These are phyloP conservation scores for Metarhizium guizhouense DNA, from an alignment of 2,329 filamentous ascomycete species.

Conservation along the genomic window DNA sequence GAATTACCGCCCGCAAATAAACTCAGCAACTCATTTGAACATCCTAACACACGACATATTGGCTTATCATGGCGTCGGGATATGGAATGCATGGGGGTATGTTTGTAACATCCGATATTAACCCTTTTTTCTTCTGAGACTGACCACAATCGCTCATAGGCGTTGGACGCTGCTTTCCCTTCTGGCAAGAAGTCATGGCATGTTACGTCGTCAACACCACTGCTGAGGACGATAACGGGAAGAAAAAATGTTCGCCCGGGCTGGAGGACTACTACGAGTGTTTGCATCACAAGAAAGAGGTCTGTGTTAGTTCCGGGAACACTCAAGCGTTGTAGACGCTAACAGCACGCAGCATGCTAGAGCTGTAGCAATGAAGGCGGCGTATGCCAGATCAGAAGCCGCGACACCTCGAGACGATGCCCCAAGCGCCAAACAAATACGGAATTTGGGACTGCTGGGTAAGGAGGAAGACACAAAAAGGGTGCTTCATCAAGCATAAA, in stretches of 20 bases:
- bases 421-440: conserved; percentile 77
- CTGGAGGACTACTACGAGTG: conserved; percentile 99
- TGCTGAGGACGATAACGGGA: conserved; percentile 67
- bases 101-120: conserved; percentile 19
- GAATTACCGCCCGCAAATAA: background rate
- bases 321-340: conserved; percentile 9
- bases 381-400: conserved; percentile 73
- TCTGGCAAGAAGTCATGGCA: conserved; percentile 98
- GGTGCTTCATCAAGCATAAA: conserved; percentile 30
- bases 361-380: conserved; percentile 68
- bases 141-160: conserved; percentile 30
- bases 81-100: conserved; percentile 73
- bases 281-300: conserved; percentile 98
- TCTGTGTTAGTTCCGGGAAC: conserved; percentile 31
- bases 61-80: conserved; percentile 63
- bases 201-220: conserved; percentile 95
- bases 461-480: conserved; percentile 73
- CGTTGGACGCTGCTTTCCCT: conserved; percentile 83
- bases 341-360: conserved; percentile 56
- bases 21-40: background rate
- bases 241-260: conserved; percentile 75
- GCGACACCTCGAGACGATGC: conserved; percentile 69
- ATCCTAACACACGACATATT: conserved; percentile 12
- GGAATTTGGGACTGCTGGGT: conserved; percentile 73
- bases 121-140: background rate